Percentiles rank a stretch among this genome's conserved stretches.
These are phyloP conservation scores for Lactifluus pinguis DNA, from an alignment of 768 basidiomycete genomes.

Conservation along the genomic window DNA sequence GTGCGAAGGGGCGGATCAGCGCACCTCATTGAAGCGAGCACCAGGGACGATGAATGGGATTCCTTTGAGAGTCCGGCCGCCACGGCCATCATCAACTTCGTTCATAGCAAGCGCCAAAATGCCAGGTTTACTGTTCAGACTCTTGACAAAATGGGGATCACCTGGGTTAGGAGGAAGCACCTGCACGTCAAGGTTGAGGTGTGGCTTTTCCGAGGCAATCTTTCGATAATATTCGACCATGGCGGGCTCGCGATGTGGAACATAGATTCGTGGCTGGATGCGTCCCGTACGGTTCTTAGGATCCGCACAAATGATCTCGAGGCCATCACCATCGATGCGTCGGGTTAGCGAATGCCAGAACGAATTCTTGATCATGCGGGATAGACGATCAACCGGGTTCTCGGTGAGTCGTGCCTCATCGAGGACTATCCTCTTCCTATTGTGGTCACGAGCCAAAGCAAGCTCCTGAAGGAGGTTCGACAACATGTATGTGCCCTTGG, in stretches of 20 bases:
- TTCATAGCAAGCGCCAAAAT: constrained; percentile 94
- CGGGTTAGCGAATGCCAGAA: constrained; percentile 98
- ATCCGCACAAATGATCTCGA: constrained; percentile 96
- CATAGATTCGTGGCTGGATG: constrained; percentile 87
- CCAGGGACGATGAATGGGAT: constrained; percentile 97
- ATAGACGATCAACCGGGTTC: constrained; percentile 94
- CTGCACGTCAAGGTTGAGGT: constrained; percentile 88
- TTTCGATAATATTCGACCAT: constrained; percentile 94
- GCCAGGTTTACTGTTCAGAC: constrained; percentile 89
- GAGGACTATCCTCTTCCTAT: constrained; percentile 93
- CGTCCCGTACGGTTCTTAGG: constrained; percentile 94
- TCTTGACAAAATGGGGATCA: constrained; percentile 83
- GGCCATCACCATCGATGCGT: constrained; percentile 92
- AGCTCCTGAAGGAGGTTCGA: constrained; percentile 99
- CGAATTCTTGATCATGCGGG: constrained; percentile 94
- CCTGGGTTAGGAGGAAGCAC: constrained; percentile 82
- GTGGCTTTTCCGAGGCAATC: constrained; percentile 86
- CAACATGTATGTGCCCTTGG: constrained; percentile 96
- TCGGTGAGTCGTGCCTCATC: constrained; percentile 97
- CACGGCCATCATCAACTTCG: constrained; percentile 69
- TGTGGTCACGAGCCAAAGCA: constrained; percentile 90
- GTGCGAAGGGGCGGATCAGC: constrained; percentile 19
- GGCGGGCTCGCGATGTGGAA: constrained; percentile 84
- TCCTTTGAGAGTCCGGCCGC: constrained; percentile 78
- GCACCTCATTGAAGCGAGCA: constrained; percentile 86